These are phyloP conservation scores for Populus hybrid DNA, from an alignment of 441 rosid genomes.

Conservation along the genomic window DNA sequence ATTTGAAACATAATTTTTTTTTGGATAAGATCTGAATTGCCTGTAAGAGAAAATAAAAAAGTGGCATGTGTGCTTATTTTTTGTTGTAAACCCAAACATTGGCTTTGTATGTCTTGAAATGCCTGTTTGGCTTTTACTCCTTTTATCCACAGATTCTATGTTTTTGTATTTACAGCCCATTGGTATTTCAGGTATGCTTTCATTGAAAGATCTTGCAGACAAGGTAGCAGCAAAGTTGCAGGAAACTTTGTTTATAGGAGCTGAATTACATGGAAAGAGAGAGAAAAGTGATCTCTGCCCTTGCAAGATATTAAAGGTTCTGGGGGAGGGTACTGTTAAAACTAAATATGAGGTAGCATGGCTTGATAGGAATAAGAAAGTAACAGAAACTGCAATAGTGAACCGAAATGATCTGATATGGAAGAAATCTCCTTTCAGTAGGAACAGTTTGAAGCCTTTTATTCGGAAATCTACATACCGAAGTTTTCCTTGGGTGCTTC, in stretches of 20 bases:
- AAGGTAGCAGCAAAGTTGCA: slow-evolving; percentile 57
- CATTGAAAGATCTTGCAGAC: slow-evolving; percentile 84
- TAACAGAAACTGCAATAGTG: slow-evolving; percentile 43
- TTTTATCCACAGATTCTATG: neutral
- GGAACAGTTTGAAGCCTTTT: slow-evolving; percentile 78
- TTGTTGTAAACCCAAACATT: neutral
- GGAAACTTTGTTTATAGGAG: slow-evolving; percentile 56
- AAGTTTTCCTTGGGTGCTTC: slow-evolving; percentile 87
- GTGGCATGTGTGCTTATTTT: neutral
- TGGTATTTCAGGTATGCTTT: slow-evolving; percentile 62
- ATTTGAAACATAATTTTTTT: neutral
- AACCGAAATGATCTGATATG: slow-evolving; percentile 57
- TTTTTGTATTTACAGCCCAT: neutral
- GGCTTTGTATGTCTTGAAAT: neutral
- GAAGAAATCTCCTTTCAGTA: slow-evolving; percentile 77
- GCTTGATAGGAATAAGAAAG: slow-evolving; percentile 64
- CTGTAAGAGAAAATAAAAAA: neutral
- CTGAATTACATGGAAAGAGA: slow-evolving; percentile 54
- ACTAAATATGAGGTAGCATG: slow-evolving; percentile 64
- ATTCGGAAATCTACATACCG: slow-evolving; percentile 90
- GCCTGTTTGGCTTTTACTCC: neutral
- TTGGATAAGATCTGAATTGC: neutral
- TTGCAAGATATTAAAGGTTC: slow-evolving; percentile 64
- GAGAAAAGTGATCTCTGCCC: slow-evolving; percentile 47
- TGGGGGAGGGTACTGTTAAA: slow-evolving; percentile 37